Evolutionary conservation across 192 early-diverging fungal species (phyloP).

Genomic region (Backusella tuberculispora): DNA sequence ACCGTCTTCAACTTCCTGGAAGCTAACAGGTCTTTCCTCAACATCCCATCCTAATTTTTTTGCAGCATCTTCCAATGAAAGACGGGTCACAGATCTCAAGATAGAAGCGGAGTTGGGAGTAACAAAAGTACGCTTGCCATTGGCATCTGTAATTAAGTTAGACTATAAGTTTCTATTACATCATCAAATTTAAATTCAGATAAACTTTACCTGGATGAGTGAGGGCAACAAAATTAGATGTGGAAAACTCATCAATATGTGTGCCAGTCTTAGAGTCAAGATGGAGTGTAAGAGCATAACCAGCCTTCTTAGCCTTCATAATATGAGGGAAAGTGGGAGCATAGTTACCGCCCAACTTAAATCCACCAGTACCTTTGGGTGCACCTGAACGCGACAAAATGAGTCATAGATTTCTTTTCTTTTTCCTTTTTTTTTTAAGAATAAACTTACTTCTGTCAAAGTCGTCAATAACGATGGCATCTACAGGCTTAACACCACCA

Average conservation of each 20-base stretch:
- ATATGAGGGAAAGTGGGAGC: constrained; percentile 65
- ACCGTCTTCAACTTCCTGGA: constrained; percentile 58
- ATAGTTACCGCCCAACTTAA: constrained; percentile 80
- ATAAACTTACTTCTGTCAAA: constrained; percentile 65
- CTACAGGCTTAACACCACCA: constrained; percentile 62
- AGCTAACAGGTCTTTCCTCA: constrained; percentile 57
- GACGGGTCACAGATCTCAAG: constrained; percentile 71
- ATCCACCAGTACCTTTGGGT: constrained; percentile 59
- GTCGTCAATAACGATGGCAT: constrained; percentile 65
- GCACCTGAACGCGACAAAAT: constrained; percentile 40
- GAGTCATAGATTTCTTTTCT: background rate
- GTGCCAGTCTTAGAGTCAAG: constrained; percentile 66
- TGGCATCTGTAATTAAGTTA: constrained; percentile 12
- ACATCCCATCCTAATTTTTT: constrained; percentile 64
- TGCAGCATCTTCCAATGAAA: constrained; percentile 64
- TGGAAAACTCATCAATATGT: constrained; percentile 77
- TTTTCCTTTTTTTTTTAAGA: background rate
- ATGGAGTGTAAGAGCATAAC: constrained; percentile 73
- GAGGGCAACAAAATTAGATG: constrained; percentile 77
- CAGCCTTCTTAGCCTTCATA: constrained; percentile 60
- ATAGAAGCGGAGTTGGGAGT: constrained; percentile 67
- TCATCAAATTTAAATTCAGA: background rate
- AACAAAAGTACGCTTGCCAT: constrained; percentile 59
- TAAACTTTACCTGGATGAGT: constrained; percentile 49
- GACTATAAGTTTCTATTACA: background rate